Base-by-base conservation (phyloP, 257 asterid genomes). In the Perilla frutescens region DNA sequence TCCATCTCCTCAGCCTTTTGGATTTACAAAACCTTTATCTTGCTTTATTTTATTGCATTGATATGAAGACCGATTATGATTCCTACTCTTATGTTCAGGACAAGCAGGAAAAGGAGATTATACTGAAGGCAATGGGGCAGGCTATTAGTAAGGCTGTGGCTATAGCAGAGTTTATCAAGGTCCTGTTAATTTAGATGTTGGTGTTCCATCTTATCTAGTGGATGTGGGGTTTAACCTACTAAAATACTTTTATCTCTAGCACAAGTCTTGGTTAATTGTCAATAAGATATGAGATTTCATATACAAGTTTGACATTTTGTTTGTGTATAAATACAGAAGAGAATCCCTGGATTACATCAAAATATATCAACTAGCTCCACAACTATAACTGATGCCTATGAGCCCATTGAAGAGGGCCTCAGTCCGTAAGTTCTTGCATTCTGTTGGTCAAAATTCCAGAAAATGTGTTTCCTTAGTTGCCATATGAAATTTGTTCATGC, bases 121-220 rank as follows among this genome's bases (percentile, higher is more conserved):
- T 81, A 29, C 71, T 87, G 81, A 84, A 84, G 81, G 91, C 88
- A 54, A 84, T 82, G 87, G 91, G 89, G 40, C 87, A 87, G 76
- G 89, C 91, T 54, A 87, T 87, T 69, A 87, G 89, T 47, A 87
- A 87, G 86, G 74, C 88, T 12, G 89, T 87, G 65, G 77, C 83
- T 53, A 68, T 87, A 73, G 87, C 89, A 32, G 91, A 87, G 86
- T 80, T 84, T 74, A 80, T 87, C 54, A 87, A 87, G 89, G 91
- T 87, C 80, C 49, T 54, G 26, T 66, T 29, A 32, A 14, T 50
- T 49, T 20, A 12, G 5, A 8, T 51, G 34, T 61, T 20, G 37
- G 39, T 6, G 68, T 54, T 8, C 26, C 62, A 34, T 36, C 4
- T 66, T 29, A 8, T 76, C 54, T 62, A 8, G 55, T 63, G 50